Base-by-base conservation (phyloP, 352 stramenopile genomes). In the Pythium oligandrum region DNA sequence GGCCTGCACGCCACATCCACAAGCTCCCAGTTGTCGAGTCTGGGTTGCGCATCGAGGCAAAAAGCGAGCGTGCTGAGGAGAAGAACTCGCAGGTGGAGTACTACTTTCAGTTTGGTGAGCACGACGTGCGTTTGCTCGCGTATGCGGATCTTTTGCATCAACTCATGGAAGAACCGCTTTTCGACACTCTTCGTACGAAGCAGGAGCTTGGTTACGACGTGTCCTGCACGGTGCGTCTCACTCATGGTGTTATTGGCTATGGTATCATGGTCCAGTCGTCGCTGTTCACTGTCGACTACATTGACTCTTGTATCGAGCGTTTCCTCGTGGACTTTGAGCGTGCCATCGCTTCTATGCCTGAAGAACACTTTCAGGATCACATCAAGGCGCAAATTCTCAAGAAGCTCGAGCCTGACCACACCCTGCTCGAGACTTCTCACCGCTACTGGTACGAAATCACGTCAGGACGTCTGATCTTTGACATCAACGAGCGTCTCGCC, bases 151-250 rank as follows among this genome's bases (percentile, higher is more conserved):
- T 96, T 26, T 47, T 95, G 44, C 73, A 90, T 31, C 63, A 86
- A 48, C 51, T 95, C 34, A 86, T 96, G 72, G 68, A 78, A 4
- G 83, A 95, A 55, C 86, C 85, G 17, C 69, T 95, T 7, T 95
- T 93, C 59, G 59, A 95, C 53, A 56, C 81, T 32, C 69, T 96
- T 32, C 80, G 86, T 43, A 96, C 86, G 6, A 73, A 69, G 37
- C 74, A 95, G 42, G 77, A 95, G 68, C 68, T 96, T 30, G 84
- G 83, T 6, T 95, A 96, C 57, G 75, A 86, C 34, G 82, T 95
- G 9, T 78, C 51, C 12, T 95, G 86, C 61, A 82, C 67, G 30
- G 65, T 89, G 50, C 75, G 81, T 10, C 78, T 86, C 48, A 93
- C 83, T 0, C 75, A 93, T 40, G 78, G 73, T 6, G 77, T 95